A percentile compares a stretch with the other conserved stretches of the same genome.
Conservation (phyloP, 192 early-diverging fungal genomes). For the Backusella liffmaniae region DNA sequence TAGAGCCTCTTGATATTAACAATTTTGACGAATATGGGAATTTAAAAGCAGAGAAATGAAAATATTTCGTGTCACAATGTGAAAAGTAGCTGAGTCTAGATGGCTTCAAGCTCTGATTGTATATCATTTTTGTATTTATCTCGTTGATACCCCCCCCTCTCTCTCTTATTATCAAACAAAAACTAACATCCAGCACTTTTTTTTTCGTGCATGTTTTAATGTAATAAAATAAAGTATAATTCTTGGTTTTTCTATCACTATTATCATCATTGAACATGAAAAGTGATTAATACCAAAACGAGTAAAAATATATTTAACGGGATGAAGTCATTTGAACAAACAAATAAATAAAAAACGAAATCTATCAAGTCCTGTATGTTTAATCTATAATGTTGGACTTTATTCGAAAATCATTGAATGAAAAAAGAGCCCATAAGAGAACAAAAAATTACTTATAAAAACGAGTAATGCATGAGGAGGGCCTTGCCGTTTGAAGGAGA, state of each 20-base stretch:
- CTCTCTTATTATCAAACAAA: not conserved
- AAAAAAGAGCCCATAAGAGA: no score
- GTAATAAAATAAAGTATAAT: not conserved
- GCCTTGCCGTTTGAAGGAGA: no score
- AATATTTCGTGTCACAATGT: not conserved
- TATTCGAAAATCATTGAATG: no score
- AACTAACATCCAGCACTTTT: not conserved
- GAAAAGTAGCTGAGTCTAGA: not conserved
- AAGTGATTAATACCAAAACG: not conserved
- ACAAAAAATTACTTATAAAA: no score
- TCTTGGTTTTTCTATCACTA: not conserved
- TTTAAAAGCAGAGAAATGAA: not conserved
- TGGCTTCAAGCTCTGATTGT: not conserved
- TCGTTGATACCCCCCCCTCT: not conserved
- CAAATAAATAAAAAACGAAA: no score
- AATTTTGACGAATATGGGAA: conserved; percentile 5
- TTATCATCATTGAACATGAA: not conserved
- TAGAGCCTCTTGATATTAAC: not conserved
- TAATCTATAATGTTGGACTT: not conserved
- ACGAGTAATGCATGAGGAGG: no score
- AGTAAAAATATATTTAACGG: not conserved
- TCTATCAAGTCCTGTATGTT: not conserved
- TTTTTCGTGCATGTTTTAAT: not conserved
- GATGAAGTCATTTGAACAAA: not conserved
- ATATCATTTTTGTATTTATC: conserved; percentile 3